These are phyloP conservation scores for Polysphondylium violaceum DNA, from an alignment of 78 protist genomes.

Conservation along the genomic window DNA sequence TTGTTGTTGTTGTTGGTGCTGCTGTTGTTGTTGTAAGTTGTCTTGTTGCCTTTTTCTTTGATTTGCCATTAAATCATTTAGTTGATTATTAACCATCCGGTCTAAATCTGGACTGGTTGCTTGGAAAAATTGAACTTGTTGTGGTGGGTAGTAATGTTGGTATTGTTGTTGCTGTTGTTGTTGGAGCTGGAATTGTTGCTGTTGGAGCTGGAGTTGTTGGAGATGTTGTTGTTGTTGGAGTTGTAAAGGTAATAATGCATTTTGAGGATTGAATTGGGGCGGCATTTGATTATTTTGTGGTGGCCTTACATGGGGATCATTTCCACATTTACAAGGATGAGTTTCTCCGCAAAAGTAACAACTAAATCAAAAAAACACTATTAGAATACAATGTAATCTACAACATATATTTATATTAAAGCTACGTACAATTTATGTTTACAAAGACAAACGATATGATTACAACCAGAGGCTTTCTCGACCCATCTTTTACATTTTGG, in stretches of 20 bases:
- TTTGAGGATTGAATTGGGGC: background rate
- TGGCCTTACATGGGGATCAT: slow-evolving; percentile 35
- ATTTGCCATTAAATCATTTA: too few relatives aligned
- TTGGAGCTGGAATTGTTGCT: slow-evolving; percentile 8
- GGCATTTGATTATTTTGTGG: background rate
- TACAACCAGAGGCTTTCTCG: slow-evolving; percentile 5
- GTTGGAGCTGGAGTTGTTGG: background rate
- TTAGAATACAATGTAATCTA: background rate
- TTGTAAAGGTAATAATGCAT: background rate
- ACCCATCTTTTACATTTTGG: slow-evolving; percentile 33
- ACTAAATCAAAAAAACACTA: background rate
- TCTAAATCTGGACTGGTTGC: too few relatives aligned
- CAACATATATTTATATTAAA: background rate
- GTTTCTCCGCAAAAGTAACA: slow-evolving; percentile 42
- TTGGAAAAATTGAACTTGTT: too few relatives aligned
- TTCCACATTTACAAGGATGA: slow-evolving; percentile 43
- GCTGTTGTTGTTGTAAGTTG: too few relatives aligned
- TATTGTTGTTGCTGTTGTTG: background rate
- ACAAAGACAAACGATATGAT: slow-evolving; percentile 47
- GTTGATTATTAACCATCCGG: too few relatives aligned
- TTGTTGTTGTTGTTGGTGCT: too few relatives aligned
- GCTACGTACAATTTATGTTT: slow-evolving; percentile 2
- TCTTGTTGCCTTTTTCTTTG: too few relatives aligned
- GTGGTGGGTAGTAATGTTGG: background rate
- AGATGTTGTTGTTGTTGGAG: background rate